phyloP scores from a whole-genome alignment of 768 basidiomycete species.

The Boletus rufocinnamomeus region DNA sequence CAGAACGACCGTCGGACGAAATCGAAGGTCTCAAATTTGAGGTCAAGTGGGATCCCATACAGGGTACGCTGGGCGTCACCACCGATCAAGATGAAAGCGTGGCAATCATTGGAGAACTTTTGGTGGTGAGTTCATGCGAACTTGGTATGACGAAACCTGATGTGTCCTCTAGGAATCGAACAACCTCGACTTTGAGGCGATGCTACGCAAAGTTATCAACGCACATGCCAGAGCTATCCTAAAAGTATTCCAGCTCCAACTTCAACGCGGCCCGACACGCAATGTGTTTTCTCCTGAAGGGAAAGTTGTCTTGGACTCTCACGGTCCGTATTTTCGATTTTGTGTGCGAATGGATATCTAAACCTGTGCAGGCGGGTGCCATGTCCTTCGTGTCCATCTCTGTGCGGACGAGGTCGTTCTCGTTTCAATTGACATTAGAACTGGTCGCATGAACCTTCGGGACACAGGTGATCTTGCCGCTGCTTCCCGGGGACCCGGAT shows the following conservation, averaged over 20 bases:
- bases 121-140: conserved; percentile 51
- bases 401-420: conserved; percentile 77
- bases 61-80: conserved; percentile 61
- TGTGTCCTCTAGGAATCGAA: conserved; percentile 51
- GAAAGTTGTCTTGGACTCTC: conserved; percentile 53
- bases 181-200: conserved; percentile 71
- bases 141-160: background rate
- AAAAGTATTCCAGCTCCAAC: conserved; percentile 51
- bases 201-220: conserved; percentile 63
- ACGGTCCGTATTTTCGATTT: conserved; percentile 45
- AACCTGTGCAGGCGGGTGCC: conserved; percentile 46
- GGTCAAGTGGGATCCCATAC: conserved; percentile 78
- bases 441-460: conserved; percentile 73
- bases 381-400: conserved; percentile 65
- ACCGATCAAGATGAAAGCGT: conserved; percentile 51
- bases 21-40: conserved; percentile 68
- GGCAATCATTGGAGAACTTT: conserved; percentile 45
- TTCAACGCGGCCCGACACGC: conserved; percentile 51
- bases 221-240: conserved; percentile 68
- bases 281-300: conserved; percentile 65
- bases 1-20: conserved; percentile 64
- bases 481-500: conserved; percentile 69
- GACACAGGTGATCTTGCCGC: conserved; percentile 83
- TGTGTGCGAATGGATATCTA: background rate
- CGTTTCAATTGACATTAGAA: conserved; percentile 77